Evolutionary conservation across 2,329 filamentous ascomycete species (phyloP), one percentile per base, ranked within the genome.

Genomic region (Ceratocystis alfenasii): DNA sequence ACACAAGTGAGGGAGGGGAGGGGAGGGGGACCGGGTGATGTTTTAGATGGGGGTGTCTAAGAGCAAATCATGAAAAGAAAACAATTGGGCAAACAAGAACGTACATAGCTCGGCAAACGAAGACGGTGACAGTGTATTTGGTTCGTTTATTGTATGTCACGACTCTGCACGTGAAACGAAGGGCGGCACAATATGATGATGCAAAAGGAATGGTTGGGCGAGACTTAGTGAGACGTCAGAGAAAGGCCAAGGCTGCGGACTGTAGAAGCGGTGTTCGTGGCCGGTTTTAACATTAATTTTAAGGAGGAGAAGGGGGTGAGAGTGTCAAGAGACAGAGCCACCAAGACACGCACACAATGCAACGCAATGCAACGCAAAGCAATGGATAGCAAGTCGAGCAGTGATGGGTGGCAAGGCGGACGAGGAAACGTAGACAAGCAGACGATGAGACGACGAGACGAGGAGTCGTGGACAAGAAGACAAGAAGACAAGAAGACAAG

Each of bases 151-250:
- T 15, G 50, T 22, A 22, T 55, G 10, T 5, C 50, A 55, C 20
- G 50, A 55, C 22, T 55, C 12, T 55, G 50, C 28, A 22, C 25
- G n/a, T 10, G 50, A 25, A 28, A 22, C 50, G 25, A 25, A 10
- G 53, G 53, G 36, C 10, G 10, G 36, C 10, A 41, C 36, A 41
- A 41, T 41, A 5, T 12, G 53, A 57, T 33, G 15, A 30, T 30
- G 53, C 53, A 57, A 30, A 57, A n/a, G 10, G 25, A 17, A 17
- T 30, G 53, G 28, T 57, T 30, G 53, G 30, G 15, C 36, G 36
- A 25, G 53, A 57, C 10, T 30, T 57, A 15, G 53, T 57, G 53
- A 33, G 53, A 57, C 25, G 53, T 57, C 53, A 33, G 20, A 57
- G 53, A 30, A 41, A 33, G 25, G 5, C n/a, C 48, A 53, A 53